Base-by-base conservation (phyloP, 495 filamentous ascomycete genomes). In the Chaetomium tenue region DNA sequence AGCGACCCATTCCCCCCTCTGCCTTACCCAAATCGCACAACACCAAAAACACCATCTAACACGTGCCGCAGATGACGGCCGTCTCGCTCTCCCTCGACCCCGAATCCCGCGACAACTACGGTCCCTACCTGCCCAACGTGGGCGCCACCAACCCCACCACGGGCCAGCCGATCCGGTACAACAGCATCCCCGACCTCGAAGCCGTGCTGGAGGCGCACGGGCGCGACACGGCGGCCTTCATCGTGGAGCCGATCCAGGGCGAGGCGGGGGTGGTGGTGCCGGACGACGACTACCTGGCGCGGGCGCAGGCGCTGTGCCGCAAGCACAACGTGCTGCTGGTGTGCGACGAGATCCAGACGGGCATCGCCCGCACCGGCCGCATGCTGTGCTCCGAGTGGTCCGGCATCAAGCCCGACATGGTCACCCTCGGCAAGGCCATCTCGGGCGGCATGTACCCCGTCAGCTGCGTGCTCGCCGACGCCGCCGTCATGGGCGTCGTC, bases 401-500 rank as follows among this genome's bases (percentile, higher is more conserved):
- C 58, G 89, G 88, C 63, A 90, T 99, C 81, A 94, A 92, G 79
- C 94, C 94, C 18, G 95, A 99, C 73, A 80, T 99, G 72, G 89
- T 99, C 30, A 85, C 96, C 58, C 84, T 99, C 47, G 94, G 94
- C 66, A 99, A 99, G 82, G 94, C 94, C 64, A 93, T 99, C 71
- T 96, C 91, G 46, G 94, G 94, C 61, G 94, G 94, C 74, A 95
- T 99, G 90, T 98, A 99, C 77, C 94, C 94, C 26, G 94, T 99
- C 44, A 97, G 93, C 40, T 92, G 88, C 71, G 94, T 99, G 57
- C 82, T 99, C 54, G 90, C 89, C 18, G 86, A 87, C 67, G 91
- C 89, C 78, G 92, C 96, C 51, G 83, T 99, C 67, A 97, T 99
- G 94, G 86, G 97, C 68, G 92, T 91, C n/a, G 81, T 99, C 64